A percentile compares a stretch with the other conserved stretches of the same genome.
Evolutionary conservation across 192 early-diverging fungal species (phyloP).

Genomic region (Spizellomyces sp.): DNA sequence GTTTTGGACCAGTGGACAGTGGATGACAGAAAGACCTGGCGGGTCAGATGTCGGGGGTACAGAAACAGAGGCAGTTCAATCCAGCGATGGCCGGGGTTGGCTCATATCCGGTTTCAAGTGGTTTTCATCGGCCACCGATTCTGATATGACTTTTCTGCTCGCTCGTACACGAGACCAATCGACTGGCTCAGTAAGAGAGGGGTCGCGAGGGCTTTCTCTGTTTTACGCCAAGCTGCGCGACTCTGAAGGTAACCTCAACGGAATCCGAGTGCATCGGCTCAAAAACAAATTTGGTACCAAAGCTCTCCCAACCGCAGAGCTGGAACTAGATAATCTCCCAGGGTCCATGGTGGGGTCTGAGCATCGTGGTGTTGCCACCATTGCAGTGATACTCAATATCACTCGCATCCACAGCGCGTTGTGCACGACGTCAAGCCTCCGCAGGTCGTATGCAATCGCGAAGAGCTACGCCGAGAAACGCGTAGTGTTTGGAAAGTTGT

Average conservation of each 20-base stretch:
- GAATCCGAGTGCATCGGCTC: constrained; percentile 66
- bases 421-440: constrained; percentile 47
- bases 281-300: constrained; percentile 76
- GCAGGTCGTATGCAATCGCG: constrained; percentile 49
- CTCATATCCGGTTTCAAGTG: constrained; percentile 69
- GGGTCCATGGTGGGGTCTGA: constrained; percentile 56
- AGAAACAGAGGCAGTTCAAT: constrained; percentile 63
- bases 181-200: constrained; percentile 28
- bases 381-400: constrained; percentile 69
- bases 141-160: constrained; percentile 68
- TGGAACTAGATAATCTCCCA: constrained; percentile 49
- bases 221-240: constrained; percentile 61
- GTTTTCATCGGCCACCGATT: constrained; percentile 74
- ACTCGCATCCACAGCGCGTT: constrained; percentile 66
- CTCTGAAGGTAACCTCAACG: constrained; percentile 58
- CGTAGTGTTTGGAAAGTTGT: constrained; percentile 51
- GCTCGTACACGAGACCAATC: constrained; percentile 56
- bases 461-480: constrained; percentile 67
- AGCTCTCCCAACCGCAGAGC: constrained; percentile 72
- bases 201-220: constrained; percentile 62
- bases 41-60: constrained; percentile 67
- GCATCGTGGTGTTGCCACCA: constrained; percentile 60
- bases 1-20: constrained; percentile 73
- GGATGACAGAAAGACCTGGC: constrained; percentile 78
- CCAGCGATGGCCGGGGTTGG: constrained; percentile 37